These are phyloP conservation scores for Pilasporangium apinafurcum DNA, from an alignment of 352 stramenopile genomes.

Conservation along the genomic window DNA sequence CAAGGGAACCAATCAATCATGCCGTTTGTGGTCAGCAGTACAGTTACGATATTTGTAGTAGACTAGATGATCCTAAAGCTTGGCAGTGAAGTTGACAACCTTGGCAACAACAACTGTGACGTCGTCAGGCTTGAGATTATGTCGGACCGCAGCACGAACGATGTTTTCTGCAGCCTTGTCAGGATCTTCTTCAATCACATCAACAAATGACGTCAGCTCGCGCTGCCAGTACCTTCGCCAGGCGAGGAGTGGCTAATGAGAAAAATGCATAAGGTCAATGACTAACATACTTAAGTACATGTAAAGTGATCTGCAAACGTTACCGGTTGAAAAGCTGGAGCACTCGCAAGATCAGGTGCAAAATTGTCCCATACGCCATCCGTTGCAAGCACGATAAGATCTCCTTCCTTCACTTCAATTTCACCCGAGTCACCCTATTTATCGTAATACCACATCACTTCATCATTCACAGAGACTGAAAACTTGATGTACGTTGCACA, in stretches of 20 bases:
- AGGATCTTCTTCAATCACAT: constrained; percentile 38
- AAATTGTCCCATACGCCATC: constrained; percentile 85
- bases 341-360: constrained; percentile 34
- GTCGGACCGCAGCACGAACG: constrained; percentile 56
- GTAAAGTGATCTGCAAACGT: background rate
- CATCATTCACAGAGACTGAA: background rate
- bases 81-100: constrained; percentile 42
- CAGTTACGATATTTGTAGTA: background rate
- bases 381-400: constrained; percentile 73
- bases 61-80: constrained; percentile 24
- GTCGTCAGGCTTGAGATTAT: constrained; percentile 83
- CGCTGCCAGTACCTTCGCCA: constrained; percentile 61
- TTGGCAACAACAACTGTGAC: constrained; percentile 75
- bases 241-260: constrained; percentile 41
- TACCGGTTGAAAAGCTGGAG: constrained; percentile 53
- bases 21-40: too few relatives aligned
- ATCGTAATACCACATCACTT: background rate
- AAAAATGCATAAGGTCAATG: background rate
- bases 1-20: too few relatives aligned
- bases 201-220: constrained; percentile 49
- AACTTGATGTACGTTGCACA: constrained; percentile 6
- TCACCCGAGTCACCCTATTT: constrained; percentile 57
- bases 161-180: constrained; percentile 55
- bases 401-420: constrained; percentile 63
- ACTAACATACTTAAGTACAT: background rate